Base-by-base conservation (phyloP, 345 rosid species). In the Eucalyptus tenuipes region DNA sequence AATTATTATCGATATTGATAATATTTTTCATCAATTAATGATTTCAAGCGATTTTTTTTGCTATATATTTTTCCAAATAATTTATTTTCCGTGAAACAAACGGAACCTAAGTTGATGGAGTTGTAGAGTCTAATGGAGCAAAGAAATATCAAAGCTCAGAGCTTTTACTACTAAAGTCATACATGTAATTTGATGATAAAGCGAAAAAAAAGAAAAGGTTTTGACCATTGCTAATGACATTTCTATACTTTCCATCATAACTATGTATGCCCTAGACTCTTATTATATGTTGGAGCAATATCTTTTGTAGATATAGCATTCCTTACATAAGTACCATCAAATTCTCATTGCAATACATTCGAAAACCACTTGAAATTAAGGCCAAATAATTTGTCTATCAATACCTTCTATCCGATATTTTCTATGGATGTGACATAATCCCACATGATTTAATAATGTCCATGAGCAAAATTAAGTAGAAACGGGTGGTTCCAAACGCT, bases 81-180 rank as follows among this genome's bases (percentile, higher is more conserved):
- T 66, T 16, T 0, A 66, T 33, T 64, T 64, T 13, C 7, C 10
- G 4, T 4, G 0, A 64, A 64, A n/a, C 3, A 14, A 64, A 14
- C 0, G 5, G 17, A 24, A 55, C 13, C 61, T 22, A 9, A 55
- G 3, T 55, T 55, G 61, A 55, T 4, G 0, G 13, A 9, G 29
- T 2, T 55, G 3, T 22, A 24, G 29, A 4, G 12, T 24, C 1
- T 55, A 10, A 8, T 22, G 0, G 29, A 55, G 61, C 0, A 10
- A 55, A 55, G 61, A 0, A 55, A 24, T 55, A 1, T 55, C 27
- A 55, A 55, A 9, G 61, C 0, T 24, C 3, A 55, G 27, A 53
- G 25, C 59, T 53, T 53, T 53, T 53, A 20, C 59, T 53, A 53
- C 0, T 53, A 53, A 53, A 0, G 12, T 9, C 61, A 4, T 55